Evolutionary conservation across 768 basidiomycete genomes (phyloP).

Genomic region (Boletus subcaerulescens): DNA sequence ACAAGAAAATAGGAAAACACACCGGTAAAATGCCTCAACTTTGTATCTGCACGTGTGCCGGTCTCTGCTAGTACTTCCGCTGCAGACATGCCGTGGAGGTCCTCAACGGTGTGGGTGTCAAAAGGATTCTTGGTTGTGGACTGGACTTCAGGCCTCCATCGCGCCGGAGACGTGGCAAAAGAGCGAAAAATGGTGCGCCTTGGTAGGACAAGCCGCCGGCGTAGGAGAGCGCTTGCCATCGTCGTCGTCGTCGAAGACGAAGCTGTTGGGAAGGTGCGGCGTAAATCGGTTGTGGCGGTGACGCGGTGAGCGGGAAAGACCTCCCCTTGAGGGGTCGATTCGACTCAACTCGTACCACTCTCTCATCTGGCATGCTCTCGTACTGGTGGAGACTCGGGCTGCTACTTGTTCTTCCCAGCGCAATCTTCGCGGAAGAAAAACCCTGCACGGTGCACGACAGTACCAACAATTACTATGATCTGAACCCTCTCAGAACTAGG

Average conservation of each 20-base stretch:
- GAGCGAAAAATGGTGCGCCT: constrained; percentile 27
- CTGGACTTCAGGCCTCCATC: constrained; percentile 23
- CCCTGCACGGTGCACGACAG: constrained; percentile 56
- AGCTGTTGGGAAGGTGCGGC: constrained; percentile 11
- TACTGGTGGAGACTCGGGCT: not conserved
- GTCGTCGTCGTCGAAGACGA: constrained; percentile 30
- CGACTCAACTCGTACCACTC: constrained; percentile 1
- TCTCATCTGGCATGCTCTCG: constrained; percentile 3
- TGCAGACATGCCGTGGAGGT: constrained; percentile 76
- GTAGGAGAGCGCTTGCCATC: constrained; percentile 69
- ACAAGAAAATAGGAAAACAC: constrained; percentile 23
- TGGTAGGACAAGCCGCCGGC: constrained; percentile 49
- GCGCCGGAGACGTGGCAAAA: constrained; percentile 23
- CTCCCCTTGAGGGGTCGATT: constrained; percentile 24
- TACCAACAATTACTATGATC: constrained; percentile 59
- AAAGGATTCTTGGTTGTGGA: constrained; percentile 46
- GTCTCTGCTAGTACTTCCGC: constrained; percentile 79
- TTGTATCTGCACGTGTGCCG: constrained; percentile 64
- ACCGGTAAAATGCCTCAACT: constrained; percentile 95
- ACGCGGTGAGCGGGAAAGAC: constrained; percentile 5
- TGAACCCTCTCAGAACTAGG: constrained; percentile 60
- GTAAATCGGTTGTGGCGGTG: constrained; percentile 29
- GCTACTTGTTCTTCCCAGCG: not conserved
- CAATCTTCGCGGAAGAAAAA: constrained; percentile 40
- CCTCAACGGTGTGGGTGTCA: constrained; percentile 77